These are phyloP conservation scores for Starmera dryadoides DNA, from an alignment of 805 yeast genomes.

Conservation along the genomic window DNA sequence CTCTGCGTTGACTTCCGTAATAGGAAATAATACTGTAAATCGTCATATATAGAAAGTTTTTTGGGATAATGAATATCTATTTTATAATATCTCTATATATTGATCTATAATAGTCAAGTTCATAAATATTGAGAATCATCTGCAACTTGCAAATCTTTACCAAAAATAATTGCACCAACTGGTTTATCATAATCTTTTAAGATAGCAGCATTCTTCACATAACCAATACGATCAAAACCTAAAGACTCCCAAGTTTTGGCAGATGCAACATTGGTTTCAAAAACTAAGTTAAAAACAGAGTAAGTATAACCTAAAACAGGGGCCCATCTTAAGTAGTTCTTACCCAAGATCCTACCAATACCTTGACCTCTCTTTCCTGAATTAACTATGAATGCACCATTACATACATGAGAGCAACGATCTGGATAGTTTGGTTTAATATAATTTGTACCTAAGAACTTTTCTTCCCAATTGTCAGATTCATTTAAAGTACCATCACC, in stretches of 20 bases:
- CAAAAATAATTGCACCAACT: constrained; percentile 75
- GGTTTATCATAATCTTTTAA: constrained; percentile 55
- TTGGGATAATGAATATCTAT: too few relatives aligned
- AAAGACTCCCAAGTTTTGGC: constrained; percentile 72
- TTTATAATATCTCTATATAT: too few relatives aligned
- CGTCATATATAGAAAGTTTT: not conserved
- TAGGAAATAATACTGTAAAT: not conserved
- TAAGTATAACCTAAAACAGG: constrained; percentile 73
- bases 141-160: constrained; percentile 43
- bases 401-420: constrained; percentile 79
- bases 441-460: constrained; percentile 66
- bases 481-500: constrained; percentile 28
- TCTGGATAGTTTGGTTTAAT: constrained; percentile 85
- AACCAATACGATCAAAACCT: constrained; percentile 77
- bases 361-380: constrained; percentile 53
- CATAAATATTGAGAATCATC: too few relatives aligned
- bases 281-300: constrained; percentile 84
- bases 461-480: constrained; percentile 34
- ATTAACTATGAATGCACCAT: constrained; percentile 79
- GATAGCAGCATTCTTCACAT: constrained; percentile 64
- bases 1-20: constrained; percentile 1
- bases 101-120: too few relatives aligned
- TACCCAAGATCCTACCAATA: constrained; percentile 66
- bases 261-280: constrained; percentile 73
- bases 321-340: constrained; percentile 61